Conservation (phyloP, 2,329 filamentous ascomycete species). For the Colletotrichum sp. region DNA sequence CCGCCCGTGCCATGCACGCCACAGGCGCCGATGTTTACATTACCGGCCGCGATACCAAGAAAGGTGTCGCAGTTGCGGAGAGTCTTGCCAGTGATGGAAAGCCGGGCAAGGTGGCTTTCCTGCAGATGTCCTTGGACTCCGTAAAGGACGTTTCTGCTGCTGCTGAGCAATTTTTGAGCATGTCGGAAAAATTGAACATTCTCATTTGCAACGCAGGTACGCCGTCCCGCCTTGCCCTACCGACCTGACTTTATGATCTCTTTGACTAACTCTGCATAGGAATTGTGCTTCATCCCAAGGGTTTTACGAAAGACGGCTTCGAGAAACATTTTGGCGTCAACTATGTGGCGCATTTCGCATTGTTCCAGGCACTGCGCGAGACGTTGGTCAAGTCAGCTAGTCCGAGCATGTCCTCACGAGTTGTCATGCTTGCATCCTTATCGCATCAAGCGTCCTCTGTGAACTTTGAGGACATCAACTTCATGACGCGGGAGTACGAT, state of each 20-base stretch:
- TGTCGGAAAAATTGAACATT: not conserved
- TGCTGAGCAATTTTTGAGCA: not conserved
- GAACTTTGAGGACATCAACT: slow-evolving; percentile 4
- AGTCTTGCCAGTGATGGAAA: slow-evolving; percentile 14
- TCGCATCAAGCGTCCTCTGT: slow-evolving; percentile 13
- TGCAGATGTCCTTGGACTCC: not conserved
- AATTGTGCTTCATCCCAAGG: not conserved
- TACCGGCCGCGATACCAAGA: slow-evolving; percentile 42
- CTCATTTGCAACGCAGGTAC: not conserved
- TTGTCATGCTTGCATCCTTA: slow-evolving; percentile 42
- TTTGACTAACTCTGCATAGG: not conserved
- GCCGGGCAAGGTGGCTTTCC: not conserved
- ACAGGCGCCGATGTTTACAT: slow-evolving; percentile 50
- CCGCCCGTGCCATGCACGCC: slow-evolving; percentile 42
- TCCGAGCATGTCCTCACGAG: slow-evolving; percentile 18
- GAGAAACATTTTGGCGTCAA: slow-evolving; percentile 55
- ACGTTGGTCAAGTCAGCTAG: slow-evolving; percentile 35
- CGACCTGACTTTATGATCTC: not conserved
- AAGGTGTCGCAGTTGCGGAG: slow-evolving; percentile 24
- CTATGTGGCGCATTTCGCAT: slow-evolving; percentile 57
- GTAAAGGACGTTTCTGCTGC: not conserved
- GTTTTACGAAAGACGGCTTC: slow-evolving; percentile 27
- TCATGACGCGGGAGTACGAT: slow-evolving; percentile 31
- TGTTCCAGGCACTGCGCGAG: slow-evolving; percentile 55
- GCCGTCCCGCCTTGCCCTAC: not conserved